Evolutionary conservation across 2,329 filamentous ascomycete species (phyloP), one percentile per base, ranked within the genome.

Genomic region (Mollisiaceae sp.): DNA sequence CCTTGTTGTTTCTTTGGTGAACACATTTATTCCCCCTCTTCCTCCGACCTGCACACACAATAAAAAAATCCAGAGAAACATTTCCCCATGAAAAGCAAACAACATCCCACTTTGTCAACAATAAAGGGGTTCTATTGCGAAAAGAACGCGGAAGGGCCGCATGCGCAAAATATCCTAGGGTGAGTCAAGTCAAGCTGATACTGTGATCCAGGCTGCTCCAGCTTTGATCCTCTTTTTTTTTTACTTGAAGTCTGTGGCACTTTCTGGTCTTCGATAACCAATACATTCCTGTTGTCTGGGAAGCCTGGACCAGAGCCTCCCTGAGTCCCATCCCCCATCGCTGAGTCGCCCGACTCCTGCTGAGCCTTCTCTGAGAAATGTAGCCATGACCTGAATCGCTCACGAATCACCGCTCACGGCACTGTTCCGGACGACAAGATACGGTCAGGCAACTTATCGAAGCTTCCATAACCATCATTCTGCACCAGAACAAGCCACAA

Each of bases 161-260:
- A 41, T 22, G 24, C 22, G 35, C 32, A 36, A 36, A 27, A 36
- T 41, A 9, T 57, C 36, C 55, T 36, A 52, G 47, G 65, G 54
- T 63, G 64, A 61, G 59, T 66, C 64, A 62, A 64, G 56, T 41
- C 38, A 41, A 41, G 38, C 64, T 63, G 67, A 61, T 59, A 60
- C 55, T 54, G 54, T 64, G 50, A 63, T 54, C 60, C 59, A 62
- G 60, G 62, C 61, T 62, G 11, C 41, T 57, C 63, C 59, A 63
- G 65, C 65, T 65, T 55, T 63, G 65, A 63, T 65, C 56, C 24
- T 59, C 32, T 14, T 52, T 61, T 20, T 57, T 27, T 57, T 64
- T 47, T 52, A 60, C 50, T 60, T 39, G 32, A 24, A 15, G 54
- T 64, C 61, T 62, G 66, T 68, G 64, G 59, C 64, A 65, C 63